Evolutionary conservation across 306 rosid genomes (phyloP), one percentile per base, ranked within the genome.

Genomic region (Bauhinia variegata): DNA sequence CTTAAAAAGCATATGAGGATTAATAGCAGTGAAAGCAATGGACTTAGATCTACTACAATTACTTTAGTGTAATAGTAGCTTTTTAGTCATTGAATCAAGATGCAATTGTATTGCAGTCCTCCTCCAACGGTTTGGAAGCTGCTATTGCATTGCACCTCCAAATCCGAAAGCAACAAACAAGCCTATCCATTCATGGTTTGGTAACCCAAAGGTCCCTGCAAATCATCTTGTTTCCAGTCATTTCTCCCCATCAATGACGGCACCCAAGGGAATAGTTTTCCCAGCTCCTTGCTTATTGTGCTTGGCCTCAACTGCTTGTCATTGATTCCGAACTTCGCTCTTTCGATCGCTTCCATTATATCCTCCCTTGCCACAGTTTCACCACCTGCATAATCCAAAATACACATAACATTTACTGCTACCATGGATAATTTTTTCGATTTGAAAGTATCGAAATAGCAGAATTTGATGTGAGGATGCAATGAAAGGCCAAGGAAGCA

Each of bases 271-370:
- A 93, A 88, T 34, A 93, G 62, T 79, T 87, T 88, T 65, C 82
- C 78, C 0, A 93, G 82, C 72, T 93, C 98, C 60, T 83, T 84
- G 85, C 90, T 79, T 81, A 93, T 64, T 42, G 84, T 76, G 43
- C 77, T 44, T 5, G 83, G 72, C 65, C 87, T 78, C 56, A 78
- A 34, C 63, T 79, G 82, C 77, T 78, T 89, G 74, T 79, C 86
- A 72, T 77, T 87, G 65, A 92, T 89, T 34, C 96, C 96, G 63
- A 82, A 92, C 75, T 87, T 89, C 33, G 98, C 96, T 81, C 98
- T 89, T 78, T 89, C 96, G 50, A 89, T 81, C 8, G 98, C 98
- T 83, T 86, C 96, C 96, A 89, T 87, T 76, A 89, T 76, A 67
- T 89, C 96, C 74, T 86, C 98, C 75, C 96, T 87, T 55, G 78